phyloP scores from a whole-genome alignment of 1,284 basidiomycete genomes.

The Cystobasidium pallidum region DNA sequence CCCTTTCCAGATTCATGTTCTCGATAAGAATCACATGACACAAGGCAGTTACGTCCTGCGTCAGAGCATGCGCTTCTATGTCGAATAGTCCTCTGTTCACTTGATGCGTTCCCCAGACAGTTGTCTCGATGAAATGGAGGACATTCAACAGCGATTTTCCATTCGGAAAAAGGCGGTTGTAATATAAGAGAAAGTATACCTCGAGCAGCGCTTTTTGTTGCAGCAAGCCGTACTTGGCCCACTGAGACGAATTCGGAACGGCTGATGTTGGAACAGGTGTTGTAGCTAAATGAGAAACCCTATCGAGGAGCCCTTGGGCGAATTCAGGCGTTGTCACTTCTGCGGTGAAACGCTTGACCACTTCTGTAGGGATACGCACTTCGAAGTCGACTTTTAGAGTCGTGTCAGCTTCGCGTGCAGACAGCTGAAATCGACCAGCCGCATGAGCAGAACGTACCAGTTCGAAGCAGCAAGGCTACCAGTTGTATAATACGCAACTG shows the following conservation, averaged over 20 bases:
- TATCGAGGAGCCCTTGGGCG: conserved; percentile 61
- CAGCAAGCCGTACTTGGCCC: conserved; percentile 76
- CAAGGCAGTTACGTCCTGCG: conserved; percentile 69
- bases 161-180: conserved; percentile 70
- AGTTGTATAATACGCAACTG: conserved; percentile 49
- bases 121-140: conserved; percentile 67
- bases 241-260: conserved; percentile 64
- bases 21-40: conserved; percentile 79
- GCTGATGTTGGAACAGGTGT: conserved; percentile 63
- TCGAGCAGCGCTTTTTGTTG: conserved; percentile 81
- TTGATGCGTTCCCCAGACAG: conserved; percentile 70
- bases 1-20: conserved; percentile 75
- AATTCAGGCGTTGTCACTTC: conserved; percentile 65
- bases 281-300: conserved; percentile 64
- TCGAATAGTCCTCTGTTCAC: conserved; percentile 66
- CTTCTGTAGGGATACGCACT: conserved; percentile 18
- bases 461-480: conserved; percentile 46
- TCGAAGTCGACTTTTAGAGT: conserved; percentile 19
- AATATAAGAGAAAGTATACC: conserved; percentile 81
- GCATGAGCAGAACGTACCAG: conserved; percentile 39
- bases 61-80: conserved; percentile 68
- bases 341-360: conserved; percentile 61
- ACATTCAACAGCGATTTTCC: conserved; percentile 67
- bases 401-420: neutral
- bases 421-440: neutral